phyloP scores from a whole-genome alignment of 2,329 filamentous ascomycete species.

The Apiospora kogelbergensis region DNA sequence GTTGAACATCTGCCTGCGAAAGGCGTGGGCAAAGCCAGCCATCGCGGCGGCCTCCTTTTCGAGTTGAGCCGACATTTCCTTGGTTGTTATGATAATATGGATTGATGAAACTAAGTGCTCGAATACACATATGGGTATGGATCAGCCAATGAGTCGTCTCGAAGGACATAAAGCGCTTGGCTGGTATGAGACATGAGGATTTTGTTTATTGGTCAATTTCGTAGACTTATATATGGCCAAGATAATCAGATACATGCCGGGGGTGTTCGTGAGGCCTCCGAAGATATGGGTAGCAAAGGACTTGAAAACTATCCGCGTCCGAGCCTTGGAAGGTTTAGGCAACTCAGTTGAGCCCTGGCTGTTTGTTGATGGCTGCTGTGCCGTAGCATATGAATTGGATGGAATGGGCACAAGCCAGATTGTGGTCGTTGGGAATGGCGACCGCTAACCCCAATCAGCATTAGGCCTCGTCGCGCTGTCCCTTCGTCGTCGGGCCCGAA shows the following conservation, averaged over 20 bases:
- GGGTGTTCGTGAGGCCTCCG: background rate
- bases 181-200: background rate
- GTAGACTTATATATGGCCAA: background rate
- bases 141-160: background rate
- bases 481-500: background rate
- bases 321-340: background rate
- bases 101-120: background rate
- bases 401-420: too few species aligned
- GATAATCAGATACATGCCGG: too few species aligned
- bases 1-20: conserved; percentile 9
- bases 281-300: background rate
- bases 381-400: too few species aligned
- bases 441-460: background rate
- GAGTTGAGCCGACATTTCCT: conserved; percentile 1
- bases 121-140: too few species aligned
- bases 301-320: background rate
- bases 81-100: background rate
- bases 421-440: too few species aligned
- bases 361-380: too few species aligned
- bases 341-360: background rate
- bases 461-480: background rate
- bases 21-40: background rate
- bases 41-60: background rate
- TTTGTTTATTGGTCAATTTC: background rate
- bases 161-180: background rate